These are phyloP conservation scores for Fusarium sp. DNA, from an alignment of 2,329 filamentous ascomycete species.

Conservation along the genomic window DNA sequence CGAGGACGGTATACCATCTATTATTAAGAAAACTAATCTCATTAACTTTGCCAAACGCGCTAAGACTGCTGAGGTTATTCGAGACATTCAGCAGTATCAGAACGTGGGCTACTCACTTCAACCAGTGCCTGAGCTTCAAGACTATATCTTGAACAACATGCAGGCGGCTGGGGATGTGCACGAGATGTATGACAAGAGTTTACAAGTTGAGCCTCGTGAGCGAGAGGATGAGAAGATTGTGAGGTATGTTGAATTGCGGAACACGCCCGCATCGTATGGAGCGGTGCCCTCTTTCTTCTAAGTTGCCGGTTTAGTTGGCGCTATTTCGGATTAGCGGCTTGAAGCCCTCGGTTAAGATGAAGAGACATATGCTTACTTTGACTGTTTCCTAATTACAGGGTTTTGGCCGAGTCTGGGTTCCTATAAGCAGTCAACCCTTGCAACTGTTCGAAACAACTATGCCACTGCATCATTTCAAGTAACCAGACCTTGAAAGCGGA, in stretches of 20 bases:
- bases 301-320: slow-evolving; percentile 23
- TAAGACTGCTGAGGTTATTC: slow-evolving; percentile 98
- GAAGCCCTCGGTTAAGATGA: slow-evolving; percentile 19
- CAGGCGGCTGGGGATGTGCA: slow-evolving; percentile 95
- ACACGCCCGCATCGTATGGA: slow-evolving; percentile 46
- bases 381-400: slow-evolving; percentile 58
- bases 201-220: slow-evolving; percentile 93
- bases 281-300: slow-evolving; percentile 42
- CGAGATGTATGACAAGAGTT: slow-evolving; percentile 99
- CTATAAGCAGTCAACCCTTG: slow-evolving; percentile 58
- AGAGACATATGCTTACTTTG: slow-evolving; percentile 41
- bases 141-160: slow-evolving; percentile 98
- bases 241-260: slow-evolving; percentile 75
- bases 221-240: slow-evolving; percentile 99
- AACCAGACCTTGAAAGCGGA: slow-evolving; percentile 17
- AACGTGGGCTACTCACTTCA: slow-evolving; percentile 96
- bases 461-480: slow-evolving; percentile 17
- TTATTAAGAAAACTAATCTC: slow-evolving; percentile 95
- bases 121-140: slow-evolving; percentile 90
- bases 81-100: slow-evolving; percentile 98
- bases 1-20: slow-evolving; percentile 95
- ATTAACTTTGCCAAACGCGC: slow-evolving; percentile 99
- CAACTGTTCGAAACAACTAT: slow-evolving; percentile 26
- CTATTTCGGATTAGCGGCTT: slow-evolving; percentile 23
- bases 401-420: slow-evolving; percentile 73